These are phyloP conservation scores for Aspergillus sp. DNA, from an alignment of 2,329 filamentous ascomycete genomes.

Conservation along the genomic window DNA sequence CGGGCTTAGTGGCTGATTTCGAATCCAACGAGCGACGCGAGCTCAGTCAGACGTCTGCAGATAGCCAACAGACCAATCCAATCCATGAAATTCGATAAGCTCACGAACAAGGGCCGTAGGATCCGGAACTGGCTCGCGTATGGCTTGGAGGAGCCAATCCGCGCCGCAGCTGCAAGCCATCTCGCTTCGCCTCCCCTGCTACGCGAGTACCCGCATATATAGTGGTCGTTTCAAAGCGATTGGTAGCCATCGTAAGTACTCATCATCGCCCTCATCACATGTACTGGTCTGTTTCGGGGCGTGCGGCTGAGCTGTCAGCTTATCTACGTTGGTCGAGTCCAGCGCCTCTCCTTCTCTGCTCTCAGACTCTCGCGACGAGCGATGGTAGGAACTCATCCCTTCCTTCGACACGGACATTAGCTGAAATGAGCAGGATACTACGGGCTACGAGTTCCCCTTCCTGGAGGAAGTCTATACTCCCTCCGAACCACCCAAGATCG, in stretches of 20 bases:
- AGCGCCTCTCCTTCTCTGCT: not conserved
- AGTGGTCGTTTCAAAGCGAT: not conserved
- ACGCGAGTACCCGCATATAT: not conserved
- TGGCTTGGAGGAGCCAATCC: not conserved
- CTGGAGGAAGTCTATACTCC: slow-evolving; percentile 29
- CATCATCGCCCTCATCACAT: not conserved
- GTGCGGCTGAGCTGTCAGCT: slow-evolving; percentile 2
- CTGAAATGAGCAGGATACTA: slow-evolving; percentile 8
- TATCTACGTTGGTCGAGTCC: not conserved
- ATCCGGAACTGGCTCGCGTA: not conserved
- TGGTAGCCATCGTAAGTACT: not conserved
- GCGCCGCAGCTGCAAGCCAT: not conserved
- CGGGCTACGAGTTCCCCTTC: slow-evolving; percentile 29
- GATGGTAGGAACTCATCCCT: slow-evolving; percentile 8
- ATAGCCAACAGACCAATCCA: not conserved
- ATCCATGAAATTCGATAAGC: too few relatives aligned
- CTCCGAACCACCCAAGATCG: slow-evolving; percentile 23
- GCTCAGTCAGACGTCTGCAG: not conserved
- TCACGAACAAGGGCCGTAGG: not conserved
- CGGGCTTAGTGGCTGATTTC: too few relatives aligned
- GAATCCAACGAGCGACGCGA: not conserved
- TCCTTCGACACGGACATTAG: too few relatives aligned
- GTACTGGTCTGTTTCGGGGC: not conserved
- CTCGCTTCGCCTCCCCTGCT: not conserved
- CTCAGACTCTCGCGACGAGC: not conserved